phyloP scores from a whole-genome alignment of 2,329 filamentous ascomycete genomes.

The Arthrobotrys entomopaga region DNA sequence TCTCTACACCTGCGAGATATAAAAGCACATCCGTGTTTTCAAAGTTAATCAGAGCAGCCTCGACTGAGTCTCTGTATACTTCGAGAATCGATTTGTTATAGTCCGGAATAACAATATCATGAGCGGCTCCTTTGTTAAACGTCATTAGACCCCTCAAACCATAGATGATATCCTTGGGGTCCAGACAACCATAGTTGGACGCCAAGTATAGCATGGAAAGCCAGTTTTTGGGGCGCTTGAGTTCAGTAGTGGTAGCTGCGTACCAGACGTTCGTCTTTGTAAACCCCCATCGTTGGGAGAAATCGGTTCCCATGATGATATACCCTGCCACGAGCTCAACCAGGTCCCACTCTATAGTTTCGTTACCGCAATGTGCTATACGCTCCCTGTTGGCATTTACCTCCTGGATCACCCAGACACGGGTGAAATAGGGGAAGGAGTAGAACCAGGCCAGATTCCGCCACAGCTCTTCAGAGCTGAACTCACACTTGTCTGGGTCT shows the following conservation, averaged over 20 bases:
- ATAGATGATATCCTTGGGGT: slow-evolving; percentile 57
- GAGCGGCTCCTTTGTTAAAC: slow-evolving; percentile 37
- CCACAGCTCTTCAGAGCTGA: slow-evolving; percentile 57
- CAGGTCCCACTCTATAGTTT: slow-evolving; percentile 57
- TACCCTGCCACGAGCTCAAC: slow-evolving; percentile 59
- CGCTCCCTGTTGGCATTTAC: slow-evolving; percentile 57
- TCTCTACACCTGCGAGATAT: slow-evolving; percentile 56
- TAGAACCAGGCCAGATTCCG: slow-evolving; percentile 58
- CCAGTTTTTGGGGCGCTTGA: slow-evolving; percentile 58
- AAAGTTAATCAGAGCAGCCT: slow-evolving; percentile 59
- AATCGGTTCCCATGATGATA: slow-evolving; percentile 58
- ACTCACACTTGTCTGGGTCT: slow-evolving; percentile 56
- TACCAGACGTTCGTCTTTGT: slow-evolving; percentile 59
- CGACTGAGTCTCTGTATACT: slow-evolving; percentile 58
- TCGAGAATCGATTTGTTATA: slow-evolving; percentile 56
- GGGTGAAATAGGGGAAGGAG: slow-evolving; percentile 57
- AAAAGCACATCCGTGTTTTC: slow-evolving; percentile 57
- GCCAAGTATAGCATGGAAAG: slow-evolving; percentile 59
- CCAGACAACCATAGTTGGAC: slow-evolving; percentile 56
- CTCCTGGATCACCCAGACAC: slow-evolving; percentile 58
- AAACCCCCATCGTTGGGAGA: slow-evolving; percentile 58
- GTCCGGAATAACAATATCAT: slow-evolving; percentile 55
- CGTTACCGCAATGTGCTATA: slow-evolving; percentile 56
- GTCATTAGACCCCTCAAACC: slow-evolving; percentile 57
- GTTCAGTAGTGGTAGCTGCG: slow-evolving; percentile 58